A percentile compares a stretch with the other conserved stretches of the same genome.
These are phyloP conservation scores for Penicillium atrosanguineum DNA, from an alignment of 495 filamentous ascomycete species.

Conservation along the genomic window DNA sequence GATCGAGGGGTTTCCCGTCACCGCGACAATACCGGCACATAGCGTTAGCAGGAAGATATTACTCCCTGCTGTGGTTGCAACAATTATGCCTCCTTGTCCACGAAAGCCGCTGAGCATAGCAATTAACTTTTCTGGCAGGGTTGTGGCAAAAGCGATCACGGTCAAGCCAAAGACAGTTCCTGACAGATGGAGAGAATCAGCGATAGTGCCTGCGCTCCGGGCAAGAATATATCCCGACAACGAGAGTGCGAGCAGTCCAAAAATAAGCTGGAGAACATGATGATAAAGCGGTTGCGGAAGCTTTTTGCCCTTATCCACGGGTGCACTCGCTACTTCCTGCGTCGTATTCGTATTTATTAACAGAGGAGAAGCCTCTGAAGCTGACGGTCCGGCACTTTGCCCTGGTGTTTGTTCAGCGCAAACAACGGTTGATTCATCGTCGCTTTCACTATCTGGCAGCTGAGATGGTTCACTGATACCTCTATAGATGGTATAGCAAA, in stretches of 20 bases:
- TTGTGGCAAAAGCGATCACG: constrained; percentile 55
- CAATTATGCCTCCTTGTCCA: constrained; percentile 48
- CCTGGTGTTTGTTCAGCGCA: not conserved
- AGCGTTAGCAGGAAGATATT: constrained; percentile 56
- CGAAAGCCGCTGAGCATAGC: constrained; percentile 44
- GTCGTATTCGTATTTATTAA: not conserved
- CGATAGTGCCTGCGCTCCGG: constrained; percentile 37
- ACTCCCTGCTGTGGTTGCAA: constrained; percentile 53
- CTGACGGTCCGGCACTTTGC: not conserved
- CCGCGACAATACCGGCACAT: constrained; percentile 45
- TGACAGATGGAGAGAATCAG: constrained; percentile 39
- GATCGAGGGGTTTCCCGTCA: constrained; percentile 21
- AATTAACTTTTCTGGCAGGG: constrained; percentile 55
- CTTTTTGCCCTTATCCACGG: not conserved
- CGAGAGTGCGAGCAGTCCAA: constrained; percentile 48
- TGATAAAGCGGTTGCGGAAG: constrained; percentile 18
- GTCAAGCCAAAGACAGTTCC: constrained; percentile 50
- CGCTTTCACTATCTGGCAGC: constrained; percentile 31
- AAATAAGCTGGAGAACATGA: constrained; percentile 43
- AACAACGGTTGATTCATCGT: constrained; percentile 8
- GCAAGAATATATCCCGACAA: constrained; percentile 50
- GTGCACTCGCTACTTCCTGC: no score
- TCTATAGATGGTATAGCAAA: constrained; percentile 43
- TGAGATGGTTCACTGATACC: constrained; percentile 41
- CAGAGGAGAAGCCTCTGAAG: constrained; percentile 19